A percentile compares a stretch with the other conserved stretches of the same genome.
These are phyloP conservation scores for Ophiorrhiza pumila DNA, from an alignment of 257 asterid species.

Conservation along the genomic window DNA sequence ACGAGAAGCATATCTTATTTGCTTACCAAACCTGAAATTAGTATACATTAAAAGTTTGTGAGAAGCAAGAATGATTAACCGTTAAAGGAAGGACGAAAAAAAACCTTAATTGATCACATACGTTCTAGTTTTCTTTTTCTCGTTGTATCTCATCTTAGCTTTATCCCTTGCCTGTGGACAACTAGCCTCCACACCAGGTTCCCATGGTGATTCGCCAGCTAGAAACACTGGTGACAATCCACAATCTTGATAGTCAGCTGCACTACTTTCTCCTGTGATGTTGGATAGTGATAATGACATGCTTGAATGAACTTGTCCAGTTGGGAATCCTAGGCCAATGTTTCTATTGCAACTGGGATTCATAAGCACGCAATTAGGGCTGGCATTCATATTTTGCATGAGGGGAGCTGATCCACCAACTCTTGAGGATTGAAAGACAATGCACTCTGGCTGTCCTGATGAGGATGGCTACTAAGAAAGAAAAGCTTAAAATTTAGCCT, in stretches of 20 bases:
- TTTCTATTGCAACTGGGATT: slow-evolving; percentile 33
- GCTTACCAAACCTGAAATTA: slow-evolving; percentile 67
- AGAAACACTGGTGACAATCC: slow-evolving; percentile 54
- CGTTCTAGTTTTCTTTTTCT: slow-evolving; percentile 79
- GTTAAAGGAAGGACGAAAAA: neutral
- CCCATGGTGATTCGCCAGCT: slow-evolving; percentile 55
- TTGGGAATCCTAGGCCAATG: slow-evolving; percentile 41
- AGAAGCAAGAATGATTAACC: neutral
- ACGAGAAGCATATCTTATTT: slow-evolving; percentile 86
- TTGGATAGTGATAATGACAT: slow-evolving; percentile 48
- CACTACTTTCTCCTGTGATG: slow-evolving; percentile 55
- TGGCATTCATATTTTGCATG: slow-evolving; percentile 41
- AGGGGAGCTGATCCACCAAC: slow-evolving; percentile 28
- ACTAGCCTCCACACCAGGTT: slow-evolving; percentile 42
- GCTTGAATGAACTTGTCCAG: slow-evolving; percentile 47
- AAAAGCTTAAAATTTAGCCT: neutral
- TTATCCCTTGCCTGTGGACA: slow-evolving; percentile 67
- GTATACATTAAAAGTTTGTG: neutral
- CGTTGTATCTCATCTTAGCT: slow-evolving; percentile 86
- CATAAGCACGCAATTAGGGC: slow-evolving; percentile 40
- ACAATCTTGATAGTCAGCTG: slow-evolving; percentile 62
- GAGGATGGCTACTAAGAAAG: slow-evolving; percentile 44
- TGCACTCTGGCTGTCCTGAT: slow-evolving; percentile 49
- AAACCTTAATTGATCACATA: slow-evolving; percentile 21
- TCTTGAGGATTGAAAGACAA: slow-evolving; percentile 35